Evolutionary conservation across 2,329 filamentous ascomycete genomes (phyloP).

Genomic region (Colletotrichum navitas): DNA sequence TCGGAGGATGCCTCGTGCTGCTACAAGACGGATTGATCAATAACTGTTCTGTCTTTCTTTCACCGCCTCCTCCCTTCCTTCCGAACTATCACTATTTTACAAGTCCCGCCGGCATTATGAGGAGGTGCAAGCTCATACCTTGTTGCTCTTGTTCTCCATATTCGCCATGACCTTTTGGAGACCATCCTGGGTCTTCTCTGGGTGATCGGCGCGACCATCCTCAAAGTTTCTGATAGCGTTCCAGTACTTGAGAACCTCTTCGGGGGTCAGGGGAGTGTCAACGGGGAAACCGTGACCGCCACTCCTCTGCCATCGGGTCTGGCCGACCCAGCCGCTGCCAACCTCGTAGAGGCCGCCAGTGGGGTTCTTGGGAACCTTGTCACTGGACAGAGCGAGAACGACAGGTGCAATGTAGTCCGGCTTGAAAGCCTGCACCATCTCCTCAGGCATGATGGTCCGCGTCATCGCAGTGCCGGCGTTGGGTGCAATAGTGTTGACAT

Average conservation of each 20-base stretch:
- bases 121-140: constrained; percentile 63
- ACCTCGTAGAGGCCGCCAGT: constrained; percentile 95
- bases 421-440: constrained; percentile 99
- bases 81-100: constrained; percentile 44
- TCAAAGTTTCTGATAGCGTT: constrained; percentile 87
- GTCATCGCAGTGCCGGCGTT: constrained; percentile 98
- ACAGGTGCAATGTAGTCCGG: constrained; percentile 97
- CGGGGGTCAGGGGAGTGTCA: constrained; percentile 84
- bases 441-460: constrained; percentile 91
- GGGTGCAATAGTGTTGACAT: constrained; percentile 96
- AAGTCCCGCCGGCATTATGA: constrained; percentile 15
- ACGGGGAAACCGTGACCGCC: constrained; percentile 93
- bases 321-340: constrained; percentile 91
- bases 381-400: constrained; percentile 85
- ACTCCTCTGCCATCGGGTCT: constrained; percentile 94
- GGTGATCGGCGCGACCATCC: constrained; percentile 87
- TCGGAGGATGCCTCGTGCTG: constrained; percentile 33
- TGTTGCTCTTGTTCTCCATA: constrained; percentile 79
- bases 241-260: constrained; percentile 84
- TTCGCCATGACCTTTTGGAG: constrained; percentile 84
- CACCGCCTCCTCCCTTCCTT: constrained; percentile 25
- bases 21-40: constrained; percentile 43
- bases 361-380: constrained; percentile 85
- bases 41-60: constrained; percentile 15
- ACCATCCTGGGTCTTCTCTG: constrained; percentile 81